A percentile compares a stretch with the other conserved stretches of the same genome.
Conservation (phyloP, 371 early-diverging fungal species). For the Circinella umbellata region DNA sequence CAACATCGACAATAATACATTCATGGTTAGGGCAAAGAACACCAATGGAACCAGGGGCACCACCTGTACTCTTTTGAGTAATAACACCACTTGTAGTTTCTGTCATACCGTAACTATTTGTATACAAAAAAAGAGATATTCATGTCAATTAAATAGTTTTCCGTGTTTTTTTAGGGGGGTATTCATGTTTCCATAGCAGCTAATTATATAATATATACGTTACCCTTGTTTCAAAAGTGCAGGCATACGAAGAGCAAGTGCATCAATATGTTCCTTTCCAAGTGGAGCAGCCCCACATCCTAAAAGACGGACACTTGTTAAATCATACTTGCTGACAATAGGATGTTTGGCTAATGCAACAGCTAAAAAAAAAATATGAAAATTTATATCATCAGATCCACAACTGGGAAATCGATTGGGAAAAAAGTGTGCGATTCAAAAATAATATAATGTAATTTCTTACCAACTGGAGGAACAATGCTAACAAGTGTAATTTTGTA, state of each 20-base stretch:
- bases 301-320: slow-evolving; percentile 63
- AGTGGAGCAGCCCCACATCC: slow-evolving; percentile 88
- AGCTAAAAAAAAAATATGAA: slow-evolving; percentile 22
- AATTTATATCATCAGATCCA: too few species aligned
- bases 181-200: background rate
- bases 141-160: background rate
- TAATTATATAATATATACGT: background rate
- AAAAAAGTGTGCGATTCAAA: too few species aligned
- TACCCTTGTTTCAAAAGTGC: slow-evolving; percentile 43
- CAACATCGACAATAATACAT: slow-evolving; percentile 67
- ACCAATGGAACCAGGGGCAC: slow-evolving; percentile 59
- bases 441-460: background rate
- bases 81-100: slow-evolving; percentile 59
- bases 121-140: background rate
- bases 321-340: slow-evolving; percentile 68
- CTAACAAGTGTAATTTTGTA: slow-evolving; percentile 72
- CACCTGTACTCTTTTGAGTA: slow-evolving; percentile 21
- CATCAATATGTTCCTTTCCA: slow-evolving; percentile 59
- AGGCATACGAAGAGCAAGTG: slow-evolving; percentile 54
- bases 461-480: slow-evolving; percentile 82
- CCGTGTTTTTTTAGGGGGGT: too few species aligned
- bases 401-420: too few species aligned
- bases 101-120: slow-evolving; percentile 78
- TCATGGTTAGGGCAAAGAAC: slow-evolving; percentile 68
- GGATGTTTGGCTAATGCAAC: slow-evolving; percentile 70